Base-by-base conservation (phyloP, 371 early-diverging fungal genomes). In the Actinomortierella ambigua region DNA sequence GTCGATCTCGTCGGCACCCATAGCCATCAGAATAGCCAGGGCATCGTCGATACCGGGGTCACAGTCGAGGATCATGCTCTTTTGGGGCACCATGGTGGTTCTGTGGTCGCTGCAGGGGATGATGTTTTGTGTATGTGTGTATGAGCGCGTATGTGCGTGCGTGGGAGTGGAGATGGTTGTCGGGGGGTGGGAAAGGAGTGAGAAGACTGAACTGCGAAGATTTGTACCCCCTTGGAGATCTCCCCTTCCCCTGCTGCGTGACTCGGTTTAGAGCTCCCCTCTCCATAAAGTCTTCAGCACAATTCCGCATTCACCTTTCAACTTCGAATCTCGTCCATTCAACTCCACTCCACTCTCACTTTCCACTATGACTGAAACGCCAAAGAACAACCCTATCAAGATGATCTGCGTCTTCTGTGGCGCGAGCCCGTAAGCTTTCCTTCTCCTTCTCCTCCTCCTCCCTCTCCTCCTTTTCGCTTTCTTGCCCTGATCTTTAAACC, bases 401-500 rank as follows among this genome's bases (percentile, higher is more conserved):
- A 80, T 77, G 59, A 77, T 91, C 15, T 92, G 92, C 61, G 93
- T 94, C 9, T 94, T 90, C 69, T 94, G 94, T 69, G 94, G 88
- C 15, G 82, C 90, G 1, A 58, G 66, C 18, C 77, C 76, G 68
- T 77, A 61, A 54, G 75, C 71, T 13, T 61, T 58, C 53, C 65
- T 71, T 2, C 65, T 76, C 64, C 77, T 76, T 57, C 29, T 46
- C 3, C 39, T 2, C 17, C 20, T 20, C 76, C 77, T 7, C 57
- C 65, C 24, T 55, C 62, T 50, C 52, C 11, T 27, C 29, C 26
- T 8, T 24, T 34, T 9, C 26, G 7, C 26, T 27, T 26, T 49
- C 24, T 49, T 49, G 50, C 26, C 50, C 17, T 23, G 5, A 20
- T 15, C 26, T 42, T 5, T 29, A 43, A 14, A 1, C 20, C 14